Conservation (phyloP, 1,284 basidiomycete species). For the Kalmanozyma brasiliensis region DNA sequence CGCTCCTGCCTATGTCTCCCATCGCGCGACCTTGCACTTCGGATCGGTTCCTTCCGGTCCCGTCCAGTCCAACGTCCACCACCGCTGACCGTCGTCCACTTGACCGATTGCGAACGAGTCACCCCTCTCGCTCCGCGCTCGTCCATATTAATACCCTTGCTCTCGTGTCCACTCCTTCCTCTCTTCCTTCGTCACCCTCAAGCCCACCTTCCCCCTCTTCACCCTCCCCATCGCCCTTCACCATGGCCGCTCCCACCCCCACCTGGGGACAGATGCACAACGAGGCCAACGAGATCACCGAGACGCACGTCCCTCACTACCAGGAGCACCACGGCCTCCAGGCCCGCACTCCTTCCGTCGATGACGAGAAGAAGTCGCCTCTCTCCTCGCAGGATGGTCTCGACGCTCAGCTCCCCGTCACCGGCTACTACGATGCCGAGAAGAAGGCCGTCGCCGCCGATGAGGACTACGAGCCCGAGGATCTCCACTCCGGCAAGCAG, state of each 20-base stretch:
- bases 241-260: conserved; percentile 40
- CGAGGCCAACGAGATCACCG: conserved; percentile 50
- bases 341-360: conserved; percentile 8
- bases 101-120: no score
- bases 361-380: conserved; percentile 49
- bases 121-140: no score
- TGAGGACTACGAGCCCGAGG: conserved; percentile 41
- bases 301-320: conserved; percentile 42
- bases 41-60: conserved; percentile 14
- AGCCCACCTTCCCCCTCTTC: not conserved
- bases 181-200: conserved; percentile 1
- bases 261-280: conserved; percentile 46
- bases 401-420: conserved; percentile 27
- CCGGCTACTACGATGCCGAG: conserved; percentile 44
- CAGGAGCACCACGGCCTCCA: conserved; percentile 32
- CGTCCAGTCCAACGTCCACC: no score
- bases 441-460: conserved; percentile 40
- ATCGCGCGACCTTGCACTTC: conserved; percentile 16
- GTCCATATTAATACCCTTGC: conserved; percentile 22
- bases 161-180: not conserved
- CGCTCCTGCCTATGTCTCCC: not conserved
- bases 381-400: conserved; percentile 38
- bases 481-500: conserved; percentile 39
- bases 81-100: no score
- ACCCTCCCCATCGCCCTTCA: conserved; percentile 8